Base-by-base conservation (phyloP, 208 protist species). In the Trypanosoma cruzi region DNA sequence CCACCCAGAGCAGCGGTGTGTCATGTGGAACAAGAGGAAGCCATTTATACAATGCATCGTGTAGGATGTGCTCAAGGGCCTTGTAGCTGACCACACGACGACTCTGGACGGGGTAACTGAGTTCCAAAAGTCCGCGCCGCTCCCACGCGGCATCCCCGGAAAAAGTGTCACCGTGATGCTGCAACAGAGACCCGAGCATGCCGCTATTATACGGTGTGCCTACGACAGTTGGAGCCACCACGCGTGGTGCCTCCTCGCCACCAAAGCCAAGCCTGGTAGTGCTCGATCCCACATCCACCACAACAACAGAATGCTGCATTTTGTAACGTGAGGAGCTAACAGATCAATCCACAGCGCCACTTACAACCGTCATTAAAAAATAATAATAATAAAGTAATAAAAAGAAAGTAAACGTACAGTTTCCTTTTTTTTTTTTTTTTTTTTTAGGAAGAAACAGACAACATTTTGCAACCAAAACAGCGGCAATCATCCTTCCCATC, bases 251-350 rank as follows among this genome's bases (percentile, higher is more conserved):
- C 77, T 98, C 95, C 69, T 99, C 97, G 49, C 97, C 97, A 31
- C 88, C 93, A 61, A 98, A 98, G 69, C 98, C 98, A 63, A 94
- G 85, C 66, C 98, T 97, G 63, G 91, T 98, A 73, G 85, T 85
- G 75, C 84, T 78, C 13, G 95, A 95, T 58, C 98, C 98, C 61
- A 98, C 94, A 80, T 99, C 98, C 53, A 99, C 71, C 55, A 99
- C 98, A 24, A 80, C 82, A 49, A 37, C 52, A n/a, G 64, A 2
- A 4, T 40, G 54, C 11, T 52, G n/a, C 76, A 31, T 87, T 28
- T 20, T 2, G 11, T 22, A 20, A 13, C 11, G 44, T 4, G 44
- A 22, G 44, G 16, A 4, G 16, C 11, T 20, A 20, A 20, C 44
- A 49, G 16, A 49, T 49, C 3, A 6, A 49, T 49, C 16, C 44